A percentile compares a stretch with the other conserved stretches of the same genome.
Evolutionary conservation across 2,329 filamentous ascomycete species (phyloP).

Genomic region (Myriosclerotinia curreyana): DNA sequence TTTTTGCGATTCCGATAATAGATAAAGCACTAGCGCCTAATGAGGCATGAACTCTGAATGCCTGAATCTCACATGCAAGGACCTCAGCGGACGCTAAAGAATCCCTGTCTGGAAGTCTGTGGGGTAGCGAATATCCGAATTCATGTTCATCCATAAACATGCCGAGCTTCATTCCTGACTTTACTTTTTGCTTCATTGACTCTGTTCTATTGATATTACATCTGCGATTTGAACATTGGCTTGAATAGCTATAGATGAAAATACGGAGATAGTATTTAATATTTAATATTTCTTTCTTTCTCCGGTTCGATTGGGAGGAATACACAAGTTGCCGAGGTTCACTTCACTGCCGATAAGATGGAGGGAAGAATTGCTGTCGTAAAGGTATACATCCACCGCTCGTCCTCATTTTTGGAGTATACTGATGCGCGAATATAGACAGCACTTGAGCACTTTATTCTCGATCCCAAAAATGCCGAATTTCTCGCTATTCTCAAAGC

Average conservation of each 20-base stretch:
- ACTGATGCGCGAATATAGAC: conserved; percentile 29
- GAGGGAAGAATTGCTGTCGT: conserved; percentile 29
- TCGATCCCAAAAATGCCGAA: conserved; percentile 83
- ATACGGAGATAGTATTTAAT: not conserved
- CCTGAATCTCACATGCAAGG: conserved; percentile 29
- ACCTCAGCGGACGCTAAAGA: conserved; percentile 17
- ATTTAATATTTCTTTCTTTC: not conserved
- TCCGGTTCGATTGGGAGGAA: conserved; percentile 19
- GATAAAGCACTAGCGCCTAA: conserved; percentile 21
- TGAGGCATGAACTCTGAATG: not conserved
- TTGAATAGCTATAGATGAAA: not conserved
- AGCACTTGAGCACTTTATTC: conserved; percentile 68
- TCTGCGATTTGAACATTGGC: conserved; percentile 1
- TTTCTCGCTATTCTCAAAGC: conserved; percentile 83
- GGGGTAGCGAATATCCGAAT: conserved; percentile 24
- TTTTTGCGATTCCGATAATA: conserved; percentile 28
- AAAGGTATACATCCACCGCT: conserved; percentile 28
- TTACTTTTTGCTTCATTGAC: conserved; percentile 10
- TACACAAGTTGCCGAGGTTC: conserved; percentile 34
- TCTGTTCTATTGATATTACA: conserved; percentile 4
- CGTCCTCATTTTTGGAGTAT: not conserved
- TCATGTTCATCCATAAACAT: conserved; percentile 18
- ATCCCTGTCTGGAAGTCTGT: conserved; percentile 23
- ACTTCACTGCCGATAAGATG: conserved; percentile 31
- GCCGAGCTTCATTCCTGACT: conserved; percentile 27